Evolutionary conservation across 331 rosid genomes (phyloP), one percentile per base, ranked within the genome.

Genomic region (Arachis monticola): DNA sequence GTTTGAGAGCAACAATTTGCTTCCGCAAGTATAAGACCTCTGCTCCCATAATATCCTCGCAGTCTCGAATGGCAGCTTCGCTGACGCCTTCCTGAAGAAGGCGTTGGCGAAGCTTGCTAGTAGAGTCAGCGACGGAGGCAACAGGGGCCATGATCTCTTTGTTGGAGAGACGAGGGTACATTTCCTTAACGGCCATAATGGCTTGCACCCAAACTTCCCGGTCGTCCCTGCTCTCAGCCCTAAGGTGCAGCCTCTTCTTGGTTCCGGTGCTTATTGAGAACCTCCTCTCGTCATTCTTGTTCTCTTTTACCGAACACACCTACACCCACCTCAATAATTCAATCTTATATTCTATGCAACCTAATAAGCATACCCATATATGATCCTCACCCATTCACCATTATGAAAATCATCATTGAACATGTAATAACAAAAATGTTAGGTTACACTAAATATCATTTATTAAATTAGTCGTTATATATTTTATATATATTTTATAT

Each of bases 171-270:
- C 99, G 83, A 7, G 99, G 97, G 72, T 87, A 87, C 88, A 92
- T 76, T 70, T 86, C 89, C 75, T 95, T 95, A 85, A 88, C 97
- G 0, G 99, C 97, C 77, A 53, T 81, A 75, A 95, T 81, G 46
- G 97, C 97, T 44, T 90, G 93, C 88, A 92, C 73, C 99, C 99
- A 95, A 5, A 74, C 64, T 8, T 67, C 61, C 68, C 81, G 81
- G 38, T 83, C 86, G 12, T 86, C 86, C 13, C 65, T 56, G 6
- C 80, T 83, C 63, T 81, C 90, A 5, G 90, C 88, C 66, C 88
- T 83, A 78, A 86, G 58, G 58, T 83, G 88, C 64, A 86, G 66
- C 70, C 90, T 83, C 75, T 86, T 86, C 88, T 83, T 86, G 7
- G 88, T 79, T 41, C 90, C 90, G 0, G 90, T 86, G 32, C 70